These are phyloP conservation scores for Trypanosoma rangeli DNA, from an alignment of 208 protist genomes.

Conservation along the genomic window DNA sequence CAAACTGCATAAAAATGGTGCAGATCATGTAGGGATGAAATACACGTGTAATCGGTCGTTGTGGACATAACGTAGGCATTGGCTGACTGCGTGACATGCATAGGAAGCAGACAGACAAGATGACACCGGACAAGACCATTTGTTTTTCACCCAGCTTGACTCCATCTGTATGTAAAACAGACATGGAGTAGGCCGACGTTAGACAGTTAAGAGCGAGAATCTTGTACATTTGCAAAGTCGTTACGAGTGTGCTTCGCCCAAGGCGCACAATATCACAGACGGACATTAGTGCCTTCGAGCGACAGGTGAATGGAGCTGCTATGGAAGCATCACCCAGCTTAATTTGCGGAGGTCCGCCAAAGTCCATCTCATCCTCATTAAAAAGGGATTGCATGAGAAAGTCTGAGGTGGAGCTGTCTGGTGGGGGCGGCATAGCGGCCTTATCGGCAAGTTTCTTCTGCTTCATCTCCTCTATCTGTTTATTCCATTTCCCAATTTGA, in stretches of 20 bases:
- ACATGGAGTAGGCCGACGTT: constrained; percentile 95
- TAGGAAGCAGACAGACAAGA: constrained; percentile 97
- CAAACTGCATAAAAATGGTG: constrained; percentile 96
- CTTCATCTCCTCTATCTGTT: constrained; percentile 59
- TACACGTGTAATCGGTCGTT: constrained; percentile 93
- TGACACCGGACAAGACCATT: constrained; percentile 94
- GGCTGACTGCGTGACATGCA: constrained; percentile 97
- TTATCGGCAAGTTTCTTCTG: constrained; percentile 58
- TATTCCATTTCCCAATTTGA: constrained; percentile 80
- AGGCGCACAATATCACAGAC: constrained; percentile 96
- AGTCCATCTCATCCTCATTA: constrained; percentile 70
- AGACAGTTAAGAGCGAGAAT: constrained; percentile 99
- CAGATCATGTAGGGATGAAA: constrained; percentile 96
- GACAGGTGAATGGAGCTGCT: constrained; percentile 93
- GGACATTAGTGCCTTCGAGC: constrained; percentile 85
- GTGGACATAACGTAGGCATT: constrained; percentile 82
- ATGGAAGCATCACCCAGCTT: constrained; percentile 94
- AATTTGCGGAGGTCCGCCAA: constrained; percentile 83
- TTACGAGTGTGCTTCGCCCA: constrained; percentile 97
- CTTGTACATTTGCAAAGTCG: constrained; percentile 99
- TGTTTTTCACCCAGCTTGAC: constrained; percentile 97
- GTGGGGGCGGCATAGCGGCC: constrained; percentile 42
- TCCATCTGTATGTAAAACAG: constrained; percentile 97
- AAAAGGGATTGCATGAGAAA: constrained; percentile 91
- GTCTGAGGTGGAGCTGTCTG: constrained; percentile 44